Evolutionary conservation across 768 basidiomycete genomes (phyloP), one percentile per base, ranked within the genome.

Genomic region (Pleurotus sapidus): DNA sequence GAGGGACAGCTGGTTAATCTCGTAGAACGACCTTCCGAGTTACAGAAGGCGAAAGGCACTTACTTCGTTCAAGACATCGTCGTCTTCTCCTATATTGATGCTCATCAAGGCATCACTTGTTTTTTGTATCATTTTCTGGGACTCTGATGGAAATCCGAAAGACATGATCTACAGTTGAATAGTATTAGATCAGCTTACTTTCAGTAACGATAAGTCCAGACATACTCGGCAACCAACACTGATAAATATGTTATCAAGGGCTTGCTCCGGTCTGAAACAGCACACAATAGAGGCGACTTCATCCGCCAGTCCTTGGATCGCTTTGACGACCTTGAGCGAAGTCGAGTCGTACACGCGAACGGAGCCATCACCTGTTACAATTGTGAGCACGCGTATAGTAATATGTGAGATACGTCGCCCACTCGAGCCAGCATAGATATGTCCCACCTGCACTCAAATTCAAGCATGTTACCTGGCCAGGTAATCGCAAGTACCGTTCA

Each of bases 41-140:
- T 20, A 20, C 18, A 8, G n/a, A 40, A 34, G 12, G 18, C 53
- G 39, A 12, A 2, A n/a, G 15, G 17, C 24, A 64, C 78, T 63
- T 65, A 89, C 90, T 77, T 92, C 88, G 65, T 91, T 89, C 59
- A 90, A 56, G 7, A 79, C 70, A 57, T 91, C 88, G 3, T 80
- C 80, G 0, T 81, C 77, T 38, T 75, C 73, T 8, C 79, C 78
- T 7, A 89, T 58, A 3, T 79, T 72, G n/a, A 88, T 61, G 1
- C 60, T 64, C 15, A 67, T 40, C 23, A 73, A 57, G 2, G 84
- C 84, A 64, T 91, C 85, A 37, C 76, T 73, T 11, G 65, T 62
- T 0, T 70, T 72, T 63, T 83, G 72, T 14, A 93, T 79, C 68
- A 90, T 73, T 60, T 84, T 82, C 1, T 68, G 68, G 0, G 70